These are phyloP conservation scores for Gynochthodes officinalis DNA, from an alignment of 257 asterid genomes.

Conservation along the genomic window DNA sequence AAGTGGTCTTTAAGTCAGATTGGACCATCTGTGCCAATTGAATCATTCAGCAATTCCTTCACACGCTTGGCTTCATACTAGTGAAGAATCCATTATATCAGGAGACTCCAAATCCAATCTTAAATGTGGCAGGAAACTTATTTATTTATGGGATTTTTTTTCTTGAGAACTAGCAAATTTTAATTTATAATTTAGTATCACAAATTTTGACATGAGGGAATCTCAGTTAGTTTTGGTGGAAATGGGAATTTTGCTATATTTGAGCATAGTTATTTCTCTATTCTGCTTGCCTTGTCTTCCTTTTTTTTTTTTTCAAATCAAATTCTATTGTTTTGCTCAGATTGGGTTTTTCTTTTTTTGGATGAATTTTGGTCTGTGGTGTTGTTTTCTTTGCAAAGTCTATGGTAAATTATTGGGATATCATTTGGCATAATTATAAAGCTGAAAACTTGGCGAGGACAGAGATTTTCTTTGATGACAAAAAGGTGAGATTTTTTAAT, in stretches of 20 bases:
- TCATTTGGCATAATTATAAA: slow-evolving; percentile 30
- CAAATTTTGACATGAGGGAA: not conserved
- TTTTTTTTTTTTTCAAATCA: too few species aligned
- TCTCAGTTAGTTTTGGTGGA: not conserved
- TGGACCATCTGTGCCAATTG: too few species aligned
- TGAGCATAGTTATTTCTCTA: not conserved
- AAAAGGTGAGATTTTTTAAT: slow-evolving; percentile 34
- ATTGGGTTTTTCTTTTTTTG: slow-evolving; percentile 16
- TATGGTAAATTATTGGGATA: slow-evolving; percentile 13
- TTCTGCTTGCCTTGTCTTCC: too few species aligned
- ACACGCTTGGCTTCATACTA: too few species aligned
- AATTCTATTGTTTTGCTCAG: not conserved
- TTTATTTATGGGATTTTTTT: slow-evolving; percentile 4
- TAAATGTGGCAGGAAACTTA: slow-evolving; percentile 51
- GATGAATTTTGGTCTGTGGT: slow-evolving; percentile 9
- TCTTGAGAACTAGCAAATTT: not conserved
- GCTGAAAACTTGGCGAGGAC: slow-evolving; percentile 35
- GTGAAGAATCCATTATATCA: too few species aligned
- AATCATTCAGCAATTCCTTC: too few species aligned
- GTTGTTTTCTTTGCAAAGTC: slow-evolving; percentile 20
- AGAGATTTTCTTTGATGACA: slow-evolving; percentile 41
- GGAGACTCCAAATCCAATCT: too few species aligned
- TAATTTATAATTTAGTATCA: not conserved
- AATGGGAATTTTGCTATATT: too few species aligned
- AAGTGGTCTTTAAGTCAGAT: too few species aligned